Evolutionary conservation across 192 early-diverging fungal species (phyloP).

Genomic region (Coemansia umbellata): DNA sequence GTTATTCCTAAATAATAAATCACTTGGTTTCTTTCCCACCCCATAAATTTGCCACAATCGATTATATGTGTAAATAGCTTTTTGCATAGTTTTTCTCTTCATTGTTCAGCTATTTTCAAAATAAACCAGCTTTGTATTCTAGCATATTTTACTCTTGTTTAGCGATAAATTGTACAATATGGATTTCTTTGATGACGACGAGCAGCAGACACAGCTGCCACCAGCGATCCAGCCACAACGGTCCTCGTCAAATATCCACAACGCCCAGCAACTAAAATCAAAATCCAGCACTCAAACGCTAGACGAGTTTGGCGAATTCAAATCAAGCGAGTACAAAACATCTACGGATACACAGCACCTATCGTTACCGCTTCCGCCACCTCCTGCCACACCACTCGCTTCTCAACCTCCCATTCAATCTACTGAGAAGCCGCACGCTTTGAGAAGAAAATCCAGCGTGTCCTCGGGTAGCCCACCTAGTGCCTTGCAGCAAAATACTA

Average conservation of each 20-base stretch:
- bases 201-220: conserved; percentile 1
- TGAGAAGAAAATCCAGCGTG: no score
- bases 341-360: neutral
- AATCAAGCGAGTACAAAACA: neutral
- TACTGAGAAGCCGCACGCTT: no score
- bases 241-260: neutral
- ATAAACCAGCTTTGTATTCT: neutral
- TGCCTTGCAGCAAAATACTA: neutral
- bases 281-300: no score
- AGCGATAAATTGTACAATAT: neutral
- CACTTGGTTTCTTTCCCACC: no score
- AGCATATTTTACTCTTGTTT: neutral
- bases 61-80: no score
- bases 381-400: neutral
- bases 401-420: neutral
- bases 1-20: no score
- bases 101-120: neutral
- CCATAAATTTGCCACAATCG: no score
- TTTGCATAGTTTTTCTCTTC: no score
- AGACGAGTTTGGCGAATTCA: conserved; percentile 41
- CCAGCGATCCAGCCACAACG: conserved; percentile 18
- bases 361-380: conserved; percentile 5
- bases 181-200: conserved; percentile 16
- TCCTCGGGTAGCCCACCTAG: neutral
- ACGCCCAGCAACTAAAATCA: neutral